Base-by-base conservation (phyloP, 768 basidiomycete genomes). In the Chalciporus sphaerocephalus region DNA sequence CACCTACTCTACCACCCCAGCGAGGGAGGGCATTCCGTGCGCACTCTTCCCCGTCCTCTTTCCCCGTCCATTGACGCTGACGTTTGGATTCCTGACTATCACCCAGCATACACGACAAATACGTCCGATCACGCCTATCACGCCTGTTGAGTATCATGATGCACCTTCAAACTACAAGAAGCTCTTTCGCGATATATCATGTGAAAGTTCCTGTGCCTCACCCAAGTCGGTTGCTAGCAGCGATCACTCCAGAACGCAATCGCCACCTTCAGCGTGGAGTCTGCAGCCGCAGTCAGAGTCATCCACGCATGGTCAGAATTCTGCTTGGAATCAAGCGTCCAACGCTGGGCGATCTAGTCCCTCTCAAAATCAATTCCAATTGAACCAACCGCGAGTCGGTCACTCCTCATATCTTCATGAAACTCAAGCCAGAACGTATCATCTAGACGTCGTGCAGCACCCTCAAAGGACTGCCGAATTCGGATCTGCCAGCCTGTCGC, bases 391-490 rank as follows among this genome's bases (percentile, higher is more conserved):
- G 47, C 74, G 79, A 34, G 75, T 82, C 38, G 78, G 76, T 56
- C 74, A 78, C 32, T 74, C 81, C 15, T 81, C 81, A 35, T 73
- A 83, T 44, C 66, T 83, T 28, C 67, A 77, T 17, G 75, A 79
- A 44, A 65, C 74, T 44, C 77, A 74, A 50, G 73, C 68, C 44
- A 77, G 82, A 66, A 71, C 79, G 1, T 95, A 93, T 62, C 79
- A 85, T 38, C 81, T 96, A 15, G 83, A 88, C 60, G 80, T 94
- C 48, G 76, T 92, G 21, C 92, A 96, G 57, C 85, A 93, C 48
- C 92, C 92, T 9, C 74, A 79, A 52, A 76, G 77, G 50, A 83
- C 88, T 21, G 90, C 92, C 32, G 89, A 89, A 62, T 92, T 91
- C 65, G 85, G 87, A 38, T 69, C 76, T 40, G 77, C 78, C 17